Evolutionary conservation across 1,284 basidiomycete species (phyloP), one percentile per base, ranked within the genome.

Genomic region (Pterulicium gracile): DNA sequence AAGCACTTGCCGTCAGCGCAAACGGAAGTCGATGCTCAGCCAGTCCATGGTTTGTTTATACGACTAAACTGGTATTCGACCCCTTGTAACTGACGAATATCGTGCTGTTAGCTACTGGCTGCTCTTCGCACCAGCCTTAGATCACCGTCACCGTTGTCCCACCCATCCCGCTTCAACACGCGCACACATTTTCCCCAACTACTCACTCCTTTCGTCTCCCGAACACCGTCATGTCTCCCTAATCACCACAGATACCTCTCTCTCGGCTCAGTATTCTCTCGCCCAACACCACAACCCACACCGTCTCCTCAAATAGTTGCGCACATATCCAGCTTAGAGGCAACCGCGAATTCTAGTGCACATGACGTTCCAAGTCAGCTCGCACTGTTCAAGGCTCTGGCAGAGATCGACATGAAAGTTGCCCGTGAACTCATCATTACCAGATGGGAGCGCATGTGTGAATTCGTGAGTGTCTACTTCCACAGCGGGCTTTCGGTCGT

Each of bases 391-490:
- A 71, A 75, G 27, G 83, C 81, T 10, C 63, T 89, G 23, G 55
- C 73, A 20, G 73, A 74, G 0, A 81, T 81, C 1, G 73, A 77
- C 43, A 66, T 79, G 22, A 76, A 75, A 50, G 71, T 79, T 10
- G 85, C 78, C 1, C 79, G 80, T 60, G 80, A 87, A 49, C 65
- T 84, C 20, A 65, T 88, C 50, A 75, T 86, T 50, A 77, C 69
- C 55, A 74, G 86, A 49, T 90, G 87, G 86, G 85, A 90, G 57
- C 70, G 80, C 52, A 78, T 81, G 73, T 76, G 73, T 55, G 81
- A 88, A 72, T 86, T 81, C 57, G 87, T 88, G 64, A 60, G 83
- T 77, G 27, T 24, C 24, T 15, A 17, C 15, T 7, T 15, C 42
- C 7, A 41, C 13, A 10, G 10, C 23, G 12, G 23, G 5, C 21